phyloP scores from a whole-genome alignment of 257 asterid species.

The Apocynum venetum region DNA sequence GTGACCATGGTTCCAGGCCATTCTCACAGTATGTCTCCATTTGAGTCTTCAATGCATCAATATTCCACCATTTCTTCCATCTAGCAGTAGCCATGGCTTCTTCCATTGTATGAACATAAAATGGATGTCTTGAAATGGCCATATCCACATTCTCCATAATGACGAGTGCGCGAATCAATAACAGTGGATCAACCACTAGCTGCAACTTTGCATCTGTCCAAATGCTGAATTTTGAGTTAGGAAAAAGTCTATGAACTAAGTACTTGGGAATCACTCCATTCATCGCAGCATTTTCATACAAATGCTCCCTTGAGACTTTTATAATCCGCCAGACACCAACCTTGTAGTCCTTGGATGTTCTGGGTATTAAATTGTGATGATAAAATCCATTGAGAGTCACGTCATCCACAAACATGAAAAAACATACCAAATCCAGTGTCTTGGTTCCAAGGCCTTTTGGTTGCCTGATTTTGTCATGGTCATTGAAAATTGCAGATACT shows the following conservation, averaged over 20 bases:
- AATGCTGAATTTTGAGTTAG: slow-evolving; percentile 69
- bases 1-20: slow-evolving; percentile 80
- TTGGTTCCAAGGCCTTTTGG: slow-evolving; percentile 77
- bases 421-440: slow-evolving; percentile 55
- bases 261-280: slow-evolving; percentile 75
- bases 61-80: slow-evolving; percentile 95
- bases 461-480: slow-evolving; percentile 90
- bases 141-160: slow-evolving; percentile 60
- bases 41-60: slow-evolving; percentile 54
- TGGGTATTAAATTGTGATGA: slow-evolving; percentile 46
- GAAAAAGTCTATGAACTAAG: slow-evolving; percentile 74
- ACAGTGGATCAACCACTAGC: slow-evolving; percentile 71
- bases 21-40: slow-evolving; percentile 84
- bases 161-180: slow-evolving; percentile 66
- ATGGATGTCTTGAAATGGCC: slow-evolving; percentile 83
- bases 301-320: slow-evolving; percentile 31
- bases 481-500: slow-evolving; percentile 76
- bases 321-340: slow-evolving; percentile 87
- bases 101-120: slow-evolving; percentile 68
- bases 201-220: slow-evolving; percentile 97
- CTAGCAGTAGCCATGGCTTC: slow-evolving; percentile 90
- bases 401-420: slow-evolving; percentile 85
- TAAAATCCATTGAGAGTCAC: slow-evolving; percentile 48
- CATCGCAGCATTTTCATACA: slow-evolving; percentile 79
- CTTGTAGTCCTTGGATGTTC: slow-evolving; percentile 29